Conservation (phyloP, 129 eudicot genomes). For the Cynara cardunculus region DNA sequence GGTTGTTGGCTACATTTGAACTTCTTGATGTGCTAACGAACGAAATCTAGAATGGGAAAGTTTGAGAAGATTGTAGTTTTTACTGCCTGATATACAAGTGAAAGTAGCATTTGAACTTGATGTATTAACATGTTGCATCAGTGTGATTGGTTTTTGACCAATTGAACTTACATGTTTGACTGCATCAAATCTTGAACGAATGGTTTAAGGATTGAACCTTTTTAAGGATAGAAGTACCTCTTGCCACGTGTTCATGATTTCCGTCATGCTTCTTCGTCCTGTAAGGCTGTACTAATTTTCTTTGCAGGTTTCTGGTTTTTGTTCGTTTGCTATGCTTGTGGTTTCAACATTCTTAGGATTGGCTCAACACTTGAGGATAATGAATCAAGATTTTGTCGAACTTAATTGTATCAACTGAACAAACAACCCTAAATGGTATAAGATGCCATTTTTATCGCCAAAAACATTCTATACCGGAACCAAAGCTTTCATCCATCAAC, state of each 20-base stretch:
- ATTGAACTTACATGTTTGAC: not conserved
- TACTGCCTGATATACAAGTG: not conserved
- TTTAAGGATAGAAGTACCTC: no score
- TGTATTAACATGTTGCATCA: no score
- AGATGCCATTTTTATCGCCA: not conserved
- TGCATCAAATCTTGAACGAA: no score
- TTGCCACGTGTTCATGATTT: no score
- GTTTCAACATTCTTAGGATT: not conserved
- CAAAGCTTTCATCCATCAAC: not conserved
- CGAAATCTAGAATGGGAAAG: not conserved
- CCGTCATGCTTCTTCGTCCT: no score
- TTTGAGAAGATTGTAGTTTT: not conserved
- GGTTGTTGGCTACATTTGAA: conserved; percentile 60
- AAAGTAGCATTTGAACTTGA: not conserved
- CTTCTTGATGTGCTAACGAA: conserved; percentile 46
- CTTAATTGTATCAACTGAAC: not conserved
- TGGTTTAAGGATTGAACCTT: no score
- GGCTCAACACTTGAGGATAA: not conserved
- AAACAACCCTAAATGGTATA: not conserved
- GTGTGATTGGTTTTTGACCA: no score
- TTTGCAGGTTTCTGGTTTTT: not conserved
- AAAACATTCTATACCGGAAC: not conserved
- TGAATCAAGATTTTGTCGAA: not conserved
- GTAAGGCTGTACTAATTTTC: no score
- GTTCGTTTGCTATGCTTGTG: not conserved